Evolutionary conservation across 2,329 filamentous ascomycete species (phyloP).

Genomic region (Aureobasidium sp.): DNA sequence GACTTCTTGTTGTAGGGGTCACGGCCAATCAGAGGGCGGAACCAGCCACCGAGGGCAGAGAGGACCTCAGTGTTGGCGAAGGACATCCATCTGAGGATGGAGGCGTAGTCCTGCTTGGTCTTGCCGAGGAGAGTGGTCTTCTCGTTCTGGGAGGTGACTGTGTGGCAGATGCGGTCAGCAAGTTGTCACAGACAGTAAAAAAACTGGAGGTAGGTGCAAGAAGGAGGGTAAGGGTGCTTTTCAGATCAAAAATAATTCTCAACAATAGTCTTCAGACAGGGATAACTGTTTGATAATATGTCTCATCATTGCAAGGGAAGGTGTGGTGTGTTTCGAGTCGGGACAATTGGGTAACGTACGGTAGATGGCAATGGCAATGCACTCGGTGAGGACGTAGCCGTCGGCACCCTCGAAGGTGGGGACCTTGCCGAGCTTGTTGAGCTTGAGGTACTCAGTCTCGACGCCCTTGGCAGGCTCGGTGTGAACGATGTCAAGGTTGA

Average conservation of each 20-base stretch:
- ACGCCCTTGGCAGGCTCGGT: conserved; percentile 57
- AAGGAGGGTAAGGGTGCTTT: background rate
- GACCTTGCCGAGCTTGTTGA: conserved; percentile 83
- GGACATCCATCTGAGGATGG: conserved; percentile 97
- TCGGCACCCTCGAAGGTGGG: conserved; percentile 89
- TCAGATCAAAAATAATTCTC: conserved; percentile 84
- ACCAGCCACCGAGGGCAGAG: conserved; percentile 65
- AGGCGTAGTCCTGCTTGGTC: conserved; percentile 99
- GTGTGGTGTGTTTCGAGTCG: too few species aligned
- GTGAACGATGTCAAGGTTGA: conserved; percentile 80
- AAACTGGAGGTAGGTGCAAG: background rate
- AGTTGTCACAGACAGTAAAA: background rate
- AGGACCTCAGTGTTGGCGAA: conserved; percentile 89
- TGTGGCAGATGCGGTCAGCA: background rate
- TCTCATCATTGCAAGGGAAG: conserved; percentile 56
- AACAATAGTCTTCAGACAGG: conserved; percentile 96
- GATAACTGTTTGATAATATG: conserved; percentile 81
- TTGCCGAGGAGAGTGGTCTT: conserved; percentile 96
- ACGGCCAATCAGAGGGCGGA: conserved; percentile 73
- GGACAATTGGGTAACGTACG: conserved; percentile 44
- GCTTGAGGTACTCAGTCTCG: conserved; percentile 68
- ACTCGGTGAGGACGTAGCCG: conserved; percentile 81
- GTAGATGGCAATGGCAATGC: conserved; percentile 94
- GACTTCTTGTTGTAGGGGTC: conserved; percentile 96
- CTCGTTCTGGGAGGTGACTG: conserved; percentile 91